Conservation (phyloP, 1,284 basidiomycete species). For the Ustilago trichophora region DNA sequence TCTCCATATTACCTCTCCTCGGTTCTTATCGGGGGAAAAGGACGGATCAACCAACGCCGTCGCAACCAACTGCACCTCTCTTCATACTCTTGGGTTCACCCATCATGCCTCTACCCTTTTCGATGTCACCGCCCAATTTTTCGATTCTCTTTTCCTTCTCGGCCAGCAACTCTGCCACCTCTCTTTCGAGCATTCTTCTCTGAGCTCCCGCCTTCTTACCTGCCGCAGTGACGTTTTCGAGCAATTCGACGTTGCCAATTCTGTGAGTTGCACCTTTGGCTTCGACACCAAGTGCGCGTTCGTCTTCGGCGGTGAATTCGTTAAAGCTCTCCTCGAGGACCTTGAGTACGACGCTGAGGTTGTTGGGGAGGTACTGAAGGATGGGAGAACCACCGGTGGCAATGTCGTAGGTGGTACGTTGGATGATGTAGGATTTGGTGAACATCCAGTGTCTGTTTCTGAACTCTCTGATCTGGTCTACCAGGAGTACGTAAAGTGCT, state of each 20-base stretch:
- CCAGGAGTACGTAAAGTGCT: constrained; percentile 58
- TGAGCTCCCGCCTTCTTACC: constrained; percentile 48
- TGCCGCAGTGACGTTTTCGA: constrained; percentile 38
- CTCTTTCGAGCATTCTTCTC: constrained; percentile 47
- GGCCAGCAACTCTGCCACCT: constrained; percentile 44
- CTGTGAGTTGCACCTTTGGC: constrained; percentile 4
- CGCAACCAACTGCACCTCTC: constrained; percentile 54
- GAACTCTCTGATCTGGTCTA: constrained; percentile 63
- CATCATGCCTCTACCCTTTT: constrained; percentile 48
- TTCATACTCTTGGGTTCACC: constrained; percentile 36
- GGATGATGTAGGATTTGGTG: constrained; percentile 61
- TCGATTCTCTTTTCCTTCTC: constrained; percentile 49
- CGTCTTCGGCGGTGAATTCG: constrained; percentile 27
- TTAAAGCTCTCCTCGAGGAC: constrained; percentile 52
- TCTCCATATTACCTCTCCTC: too few relatives aligned
- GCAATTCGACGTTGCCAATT: constrained; percentile 33
- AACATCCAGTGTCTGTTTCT: constrained; percentile 63
- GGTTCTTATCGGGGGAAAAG: too few relatives aligned
- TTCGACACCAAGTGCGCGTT: constrained; percentile 9
- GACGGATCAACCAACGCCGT: constrained; percentile 49
- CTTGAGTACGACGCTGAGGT: constrained; percentile 51
- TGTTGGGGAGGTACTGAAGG: constrained; percentile 61
- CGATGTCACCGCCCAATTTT: constrained; percentile 29
- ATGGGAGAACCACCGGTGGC: constrained; percentile 63
- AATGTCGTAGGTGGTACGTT: constrained; percentile 50